These are phyloP conservation scores for Russula foetens DNA, from an alignment of 768 basidiomycete genomes.

Conservation along the genomic window DNA sequence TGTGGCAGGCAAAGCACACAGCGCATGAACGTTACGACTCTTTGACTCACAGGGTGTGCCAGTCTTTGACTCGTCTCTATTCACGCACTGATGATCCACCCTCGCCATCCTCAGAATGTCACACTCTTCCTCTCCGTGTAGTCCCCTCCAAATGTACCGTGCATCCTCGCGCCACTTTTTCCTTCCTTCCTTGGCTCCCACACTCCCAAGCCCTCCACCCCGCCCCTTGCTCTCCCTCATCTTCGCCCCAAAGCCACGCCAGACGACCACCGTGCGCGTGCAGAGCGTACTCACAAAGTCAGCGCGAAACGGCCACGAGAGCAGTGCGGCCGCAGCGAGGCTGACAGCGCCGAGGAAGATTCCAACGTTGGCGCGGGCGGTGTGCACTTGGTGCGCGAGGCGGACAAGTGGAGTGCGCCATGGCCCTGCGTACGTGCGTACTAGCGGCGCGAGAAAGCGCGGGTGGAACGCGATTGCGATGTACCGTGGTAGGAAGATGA, in stretches of 20 bases:
- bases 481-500: constrained; percentile 13
- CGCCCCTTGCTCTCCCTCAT: not conserved
- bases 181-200: not conserved
- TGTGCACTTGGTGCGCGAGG: constrained; percentile 18
- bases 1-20: no score
- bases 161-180: constrained; percentile 12
- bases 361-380: constrained; percentile 10
- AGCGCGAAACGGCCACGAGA: not conserved
- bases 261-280: constrained; percentile 1
- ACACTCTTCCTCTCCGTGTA: constrained; percentile 13
- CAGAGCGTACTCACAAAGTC: not conserved
- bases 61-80: not conserved
- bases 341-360: constrained; percentile 9
- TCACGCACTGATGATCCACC: not conserved
- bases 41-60: no score
- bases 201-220: not conserved
- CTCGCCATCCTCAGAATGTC: constrained; percentile 1
- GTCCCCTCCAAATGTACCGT: constrained; percentile 12
- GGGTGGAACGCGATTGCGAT: constrained; percentile 8
- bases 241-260: not conserved
- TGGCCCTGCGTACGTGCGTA: not conserved
- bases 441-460: not conserved
- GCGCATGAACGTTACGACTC: no score
- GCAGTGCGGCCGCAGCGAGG: not conserved
- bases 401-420: constrained; percentile 13